A percentile compares a stretch with the other conserved stretches of the same genome.
Evolutionary conservation across 768 basidiomycete species (phyloP).

Genomic region (Coprinellus micaceus): DNA sequence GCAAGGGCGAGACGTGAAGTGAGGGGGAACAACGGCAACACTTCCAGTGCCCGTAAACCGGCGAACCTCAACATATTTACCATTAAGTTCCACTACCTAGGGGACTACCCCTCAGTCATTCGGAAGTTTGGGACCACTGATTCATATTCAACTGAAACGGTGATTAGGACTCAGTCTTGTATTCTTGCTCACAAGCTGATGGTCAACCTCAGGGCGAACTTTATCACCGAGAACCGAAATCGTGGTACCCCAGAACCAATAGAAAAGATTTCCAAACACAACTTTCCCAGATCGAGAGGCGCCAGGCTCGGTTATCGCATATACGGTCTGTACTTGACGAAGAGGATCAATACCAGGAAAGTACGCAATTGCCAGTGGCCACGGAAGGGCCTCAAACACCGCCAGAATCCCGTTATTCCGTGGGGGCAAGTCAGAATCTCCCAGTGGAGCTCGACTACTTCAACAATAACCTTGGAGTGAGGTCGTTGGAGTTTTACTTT

Average conservation of each 20-base stretch:
- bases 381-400: neutral
- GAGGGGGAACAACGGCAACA: neutral
- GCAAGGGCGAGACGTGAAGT: neutral
- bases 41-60: neutral
- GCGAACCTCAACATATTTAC: neutral
- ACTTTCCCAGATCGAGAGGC: neutral
- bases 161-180: neutral
- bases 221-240: neutral
- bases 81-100: neutral
- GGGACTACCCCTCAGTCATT: neutral
- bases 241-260: neutral
- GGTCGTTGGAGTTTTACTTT: too few relatives aligned
- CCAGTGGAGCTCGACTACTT: too few relatives aligned
- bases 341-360: neutral
- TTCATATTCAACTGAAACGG: neutral
- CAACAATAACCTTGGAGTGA: too few relatives aligned
- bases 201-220: neutral
- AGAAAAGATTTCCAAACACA: neutral
- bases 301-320: neutral
- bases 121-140: neutral
- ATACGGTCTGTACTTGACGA: neutral
- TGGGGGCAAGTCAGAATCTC: too few relatives aligned
- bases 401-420: too few relatives aligned
- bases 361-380: too few relatives aligned
- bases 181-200: neutral